Base-by-base conservation (phyloP, 1,139 yeast genomes). In the Candida sp. region DNA sequence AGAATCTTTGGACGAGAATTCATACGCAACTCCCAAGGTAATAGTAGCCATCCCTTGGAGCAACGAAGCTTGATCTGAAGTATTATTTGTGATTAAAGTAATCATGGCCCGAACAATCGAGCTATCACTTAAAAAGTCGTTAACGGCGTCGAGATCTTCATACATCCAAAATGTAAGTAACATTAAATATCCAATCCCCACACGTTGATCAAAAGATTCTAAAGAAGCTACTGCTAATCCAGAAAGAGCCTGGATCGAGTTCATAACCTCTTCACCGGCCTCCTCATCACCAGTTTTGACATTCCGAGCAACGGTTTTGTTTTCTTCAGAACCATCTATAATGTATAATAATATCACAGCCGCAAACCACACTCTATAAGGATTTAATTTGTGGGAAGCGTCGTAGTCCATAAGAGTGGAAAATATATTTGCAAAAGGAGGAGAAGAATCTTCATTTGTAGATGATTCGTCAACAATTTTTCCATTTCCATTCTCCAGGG, bases 301-400 rank as follows among this genome's bases (percentile, higher is more conserved):
- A 0, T 61, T 58, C 40, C 81, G 66, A 0, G 87, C 77, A 29
- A 75, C 52, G 11, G 74, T 77, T 48, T 78, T 75, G 27, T 78
- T 73, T 25, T 74, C 81, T 6, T 70, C 72, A 45, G 71, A 70
- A 38, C 81, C 87, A 45, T 78, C 77, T 50, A 90, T 78, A 4
- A 90, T 58, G 46, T 79, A 79, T 44, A 87, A 69, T 35, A 93
- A 58, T 4, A 88, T 70, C 3, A 82, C 76, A 1, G 88, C 72
- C 0, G 97, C 83, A 66, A 93, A 91, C 95, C 97, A 95, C 1
- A 82, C 68, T 55, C 84, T 81, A 60, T 89, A 93, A 0, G 99
- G 97, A 52, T 95, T 91, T 36, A 90, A 64, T 45, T 83, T 80
- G 39, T 79, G 66, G 19, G 86, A 90, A 1, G 88, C 79, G 53